Base-by-base conservation (phyloP, 2,329 filamentous ascomycete genomes). In the Moelleriella libera region DNA sequence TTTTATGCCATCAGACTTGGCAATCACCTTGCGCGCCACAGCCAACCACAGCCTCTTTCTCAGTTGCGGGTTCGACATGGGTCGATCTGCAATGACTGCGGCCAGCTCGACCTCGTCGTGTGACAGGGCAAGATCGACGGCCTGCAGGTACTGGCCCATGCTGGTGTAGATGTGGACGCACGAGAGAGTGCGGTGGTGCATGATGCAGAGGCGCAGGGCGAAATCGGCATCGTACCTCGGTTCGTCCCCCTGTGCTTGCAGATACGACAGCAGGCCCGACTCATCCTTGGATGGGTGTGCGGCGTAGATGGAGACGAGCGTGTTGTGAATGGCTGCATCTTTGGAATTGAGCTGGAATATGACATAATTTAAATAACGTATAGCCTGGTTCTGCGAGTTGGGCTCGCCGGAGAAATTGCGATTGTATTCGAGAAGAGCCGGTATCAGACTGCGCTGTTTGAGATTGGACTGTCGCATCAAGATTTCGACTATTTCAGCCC, bases 111-210 rank as follows among this genome's bases (percentile, higher is more conserved):
- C 80, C 59, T 95, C 84, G 56, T 88, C 77, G 61, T 97, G 87
- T 44, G 89, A 85, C 34, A 98, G 74, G 1, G 92, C 92, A 5
- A 98, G 76, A 58, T 95, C 87, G 4, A 98, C 92, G 1, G 90
- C 90, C 63, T 94, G 87, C 14, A 87, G 77, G 60, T 94, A 96
- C 63, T 97, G 88, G 0, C 84, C 84, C 90, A 98, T 98, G 51
- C 83, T 85, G 48, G 85, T 94, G 70, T 97, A 98, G 52, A 98
- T 96, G 63, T 97, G 89, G 5, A 97, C 90, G 59, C 89, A 95
- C 11, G 88, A 94, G 52, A 95, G 82, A 1, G 96, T 89, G 43
- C 92, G 84, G 55, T 89, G 82, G 65, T 98, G 82, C 57, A 96
- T 85, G 54, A 98, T 97, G 66, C 92, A 98, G 10, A 97, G 76